Conservation (phyloP, 768 basidiomycete genomes). For the Tulasnella sp. region DNA sequence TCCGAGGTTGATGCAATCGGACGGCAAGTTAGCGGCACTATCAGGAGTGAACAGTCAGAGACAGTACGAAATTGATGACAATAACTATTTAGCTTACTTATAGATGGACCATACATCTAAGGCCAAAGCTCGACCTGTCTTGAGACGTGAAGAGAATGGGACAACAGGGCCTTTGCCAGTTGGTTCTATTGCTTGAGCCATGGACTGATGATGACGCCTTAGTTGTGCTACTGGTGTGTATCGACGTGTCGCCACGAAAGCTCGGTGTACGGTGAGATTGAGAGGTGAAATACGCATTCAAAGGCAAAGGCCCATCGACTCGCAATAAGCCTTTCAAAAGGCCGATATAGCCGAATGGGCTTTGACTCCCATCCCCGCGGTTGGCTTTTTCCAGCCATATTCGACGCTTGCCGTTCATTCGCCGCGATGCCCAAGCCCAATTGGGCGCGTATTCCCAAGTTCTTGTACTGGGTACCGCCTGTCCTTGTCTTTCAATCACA, state of each 20-base stretch:
- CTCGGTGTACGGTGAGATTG: no score
- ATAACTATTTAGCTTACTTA: slow-evolving; percentile 52
- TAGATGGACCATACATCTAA: slow-evolving; percentile 89
- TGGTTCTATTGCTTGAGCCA: slow-evolving; percentile 7
- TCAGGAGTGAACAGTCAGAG: background rate
- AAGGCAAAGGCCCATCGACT: no score
- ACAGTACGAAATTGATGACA: slow-evolving; percentile 6
- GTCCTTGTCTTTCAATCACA: background rate
- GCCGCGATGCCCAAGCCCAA: no score
- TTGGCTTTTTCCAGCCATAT: no score
- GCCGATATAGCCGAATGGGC: no score
- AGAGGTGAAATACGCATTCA: no score
- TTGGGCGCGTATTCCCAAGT: no score
- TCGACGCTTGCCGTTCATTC: no score
- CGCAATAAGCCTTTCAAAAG: no score
- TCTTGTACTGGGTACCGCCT: slow-evolving; percentile 9
- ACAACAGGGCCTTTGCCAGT: slow-evolving; percentile 32
- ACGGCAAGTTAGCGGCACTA: slow-evolving; percentile 79
- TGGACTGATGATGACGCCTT: background rate
- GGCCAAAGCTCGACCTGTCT: slow-evolving; percentile 63
- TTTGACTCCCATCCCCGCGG: no score
- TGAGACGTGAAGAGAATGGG: slow-evolving; percentile 60
- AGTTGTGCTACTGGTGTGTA: no score
- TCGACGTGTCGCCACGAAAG: no score
- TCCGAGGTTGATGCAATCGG: slow-evolving; percentile 91